Evolutionary conservation across 2,329 filamentous ascomycete genomes (phyloP), one percentile per base, ranked within the genome.

Genomic region (Fonsecaea pugnacius): DNA sequence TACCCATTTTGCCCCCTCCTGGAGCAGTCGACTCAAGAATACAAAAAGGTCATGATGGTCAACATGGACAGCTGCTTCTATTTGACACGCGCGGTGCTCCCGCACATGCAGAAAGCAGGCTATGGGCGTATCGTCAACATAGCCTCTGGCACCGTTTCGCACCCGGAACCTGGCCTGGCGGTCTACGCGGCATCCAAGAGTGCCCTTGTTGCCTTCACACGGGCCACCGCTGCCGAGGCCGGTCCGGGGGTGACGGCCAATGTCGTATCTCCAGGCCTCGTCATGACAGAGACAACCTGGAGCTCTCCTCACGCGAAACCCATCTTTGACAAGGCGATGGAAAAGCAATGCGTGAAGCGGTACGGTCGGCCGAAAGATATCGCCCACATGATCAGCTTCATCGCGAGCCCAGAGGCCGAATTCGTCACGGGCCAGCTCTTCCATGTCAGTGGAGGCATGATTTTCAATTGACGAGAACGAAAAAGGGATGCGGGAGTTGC

Each of bases 251-350:
- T 80, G 18, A 66, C 81, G 0, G 77, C 83, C 5, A 84, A 84
- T 58, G 82, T 79, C 62, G 78, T 84, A 33, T 80, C 83, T 78
- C 82, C 82, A 0, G 80, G 81, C 0, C 74, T 79, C 1, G 79
- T 83, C 35, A 79, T 78, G 1, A 83, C 81, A 6, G 72, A 78
- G 73, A 72, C 79, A 82, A 76, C 76, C 75, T 36, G 71, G 77
- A 0, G 77, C 79, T 63, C 75, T 83, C 14, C 67, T 82, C 36
- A 83, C 80, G 32, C 73, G 75, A 0, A 79, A 80, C 70, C 79
- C 3, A 24, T 61, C 2, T 60, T 61, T 46, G 58, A 46, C n/a
- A 36, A 24, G 14, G 18, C 38, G 8, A 16, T 60, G 24, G 58
- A 32, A n/a, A 38, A 36, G 16, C 62, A 64, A 21, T 43, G n/a